Conservation (phyloP, 177 flowering plant genomes). For the Vitis hybrid region DNA sequence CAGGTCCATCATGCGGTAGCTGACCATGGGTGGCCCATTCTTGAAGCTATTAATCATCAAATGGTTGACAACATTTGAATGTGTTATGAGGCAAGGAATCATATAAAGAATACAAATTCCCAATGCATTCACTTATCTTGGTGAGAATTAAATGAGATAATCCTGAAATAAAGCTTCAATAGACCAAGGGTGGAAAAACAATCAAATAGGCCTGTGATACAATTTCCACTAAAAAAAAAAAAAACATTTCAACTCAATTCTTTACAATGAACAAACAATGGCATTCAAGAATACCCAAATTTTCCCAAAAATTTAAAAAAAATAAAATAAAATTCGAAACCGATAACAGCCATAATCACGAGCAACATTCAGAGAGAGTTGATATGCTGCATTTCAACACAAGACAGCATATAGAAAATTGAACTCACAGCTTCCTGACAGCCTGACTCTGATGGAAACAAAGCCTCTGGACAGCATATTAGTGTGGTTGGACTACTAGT, state of each 20-base stretch:
- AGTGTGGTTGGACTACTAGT: not conserved
- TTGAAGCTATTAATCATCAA: no score
- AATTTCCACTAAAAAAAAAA: not conserved
- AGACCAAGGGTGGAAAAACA: not conserved
- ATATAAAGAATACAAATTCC: not conserved
- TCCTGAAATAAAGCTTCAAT: no score
- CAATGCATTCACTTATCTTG: not conserved
- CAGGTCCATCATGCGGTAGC: no score
- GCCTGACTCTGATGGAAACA: no score
- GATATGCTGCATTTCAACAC: not conserved
- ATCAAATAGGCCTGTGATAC: not conserved
- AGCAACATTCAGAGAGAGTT: no score
- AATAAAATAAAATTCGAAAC: no score
- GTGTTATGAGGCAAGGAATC: no score
- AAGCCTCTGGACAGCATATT: not conserved
- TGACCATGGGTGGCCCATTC: no score
- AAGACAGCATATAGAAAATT: not conserved
- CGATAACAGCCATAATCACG: no score
- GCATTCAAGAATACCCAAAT: not conserved
- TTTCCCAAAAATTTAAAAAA: no score
- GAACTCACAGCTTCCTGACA: not conserved
- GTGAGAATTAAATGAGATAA: not conserved
- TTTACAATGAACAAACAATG: constrained; percentile 12
- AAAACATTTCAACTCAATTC: not conserved
- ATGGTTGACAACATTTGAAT: no score